These are phyloP conservation scores for Pichia sp. DNA, from an alignment of 1,139 yeast species.

Conservation along the genomic window DNA sequence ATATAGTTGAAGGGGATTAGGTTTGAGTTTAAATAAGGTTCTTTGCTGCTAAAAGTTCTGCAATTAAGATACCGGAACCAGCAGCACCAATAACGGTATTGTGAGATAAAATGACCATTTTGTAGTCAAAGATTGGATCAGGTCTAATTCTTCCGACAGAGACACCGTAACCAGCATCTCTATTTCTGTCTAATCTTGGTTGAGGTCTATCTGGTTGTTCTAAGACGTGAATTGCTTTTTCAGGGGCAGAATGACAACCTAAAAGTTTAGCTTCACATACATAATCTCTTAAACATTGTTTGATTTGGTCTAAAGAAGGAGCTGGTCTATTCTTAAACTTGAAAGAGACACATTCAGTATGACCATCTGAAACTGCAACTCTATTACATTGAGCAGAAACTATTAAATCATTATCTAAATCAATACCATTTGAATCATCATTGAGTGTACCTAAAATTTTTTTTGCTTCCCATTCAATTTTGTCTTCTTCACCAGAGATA, in stretches of 20 bases:
- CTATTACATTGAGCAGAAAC: conserved; percentile 97
- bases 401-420: conserved; percentile 62
- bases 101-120: conserved; percentile 94
- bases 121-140: conserved; percentile 88
- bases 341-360: conserved; percentile 89
- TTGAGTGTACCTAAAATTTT: conserved; percentile 74
- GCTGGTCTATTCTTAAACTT: conserved; percentile 77
- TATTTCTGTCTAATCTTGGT: conserved; percentile 94
- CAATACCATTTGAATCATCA: conserved; percentile 51
- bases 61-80: conserved; percentile 96
- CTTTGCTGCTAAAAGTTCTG: conserved; percentile 79
- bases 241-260: conserved; percentile 89
- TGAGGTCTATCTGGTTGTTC: conserved; percentile 95
- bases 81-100: conserved; percentile 99
- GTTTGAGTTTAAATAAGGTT: conserved; percentile 53
- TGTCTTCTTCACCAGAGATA: conserved; percentile 96
- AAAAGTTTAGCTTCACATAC: conserved; percentile 76
- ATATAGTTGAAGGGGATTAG: too few species aligned
- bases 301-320: conserved; percentile 78
- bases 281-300: conserved; percentile 62
- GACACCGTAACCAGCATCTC: conserved; percentile 92
- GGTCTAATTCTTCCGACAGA: conserved; percentile 92
- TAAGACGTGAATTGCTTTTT: conserved; percentile 82
- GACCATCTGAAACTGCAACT: conserved; percentile 96
- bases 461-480: conserved; percentile 97